phyloP scores from a whole-genome alignment of 2,329 filamentous ascomycete genomes.

The Clonostachys byssicola region DNA sequence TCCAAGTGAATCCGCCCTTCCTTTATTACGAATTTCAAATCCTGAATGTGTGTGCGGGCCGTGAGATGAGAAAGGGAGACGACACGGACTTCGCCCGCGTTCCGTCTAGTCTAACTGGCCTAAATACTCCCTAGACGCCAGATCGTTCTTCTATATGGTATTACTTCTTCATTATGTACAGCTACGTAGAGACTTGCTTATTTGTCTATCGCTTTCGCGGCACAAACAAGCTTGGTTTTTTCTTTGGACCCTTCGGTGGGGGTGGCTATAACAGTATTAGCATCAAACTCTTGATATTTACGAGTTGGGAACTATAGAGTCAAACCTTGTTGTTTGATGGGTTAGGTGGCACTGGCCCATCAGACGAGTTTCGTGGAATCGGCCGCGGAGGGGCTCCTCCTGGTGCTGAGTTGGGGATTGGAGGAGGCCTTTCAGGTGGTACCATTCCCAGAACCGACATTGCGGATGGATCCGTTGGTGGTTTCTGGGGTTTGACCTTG shows the following conservation, averaged over 20 bases:
- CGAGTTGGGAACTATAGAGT: too few relatives aligned
- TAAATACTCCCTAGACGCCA: too few relatives aligned
- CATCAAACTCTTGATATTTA: not conserved
- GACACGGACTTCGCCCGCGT: too few relatives aligned
- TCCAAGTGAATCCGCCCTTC: too few relatives aligned
- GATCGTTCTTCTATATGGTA: too few relatives aligned
- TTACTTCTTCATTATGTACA: too few relatives aligned
- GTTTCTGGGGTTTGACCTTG: conserved; percentile 11
- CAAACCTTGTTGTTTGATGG: conserved; percentile 1
- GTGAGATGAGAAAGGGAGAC: too few relatives aligned
- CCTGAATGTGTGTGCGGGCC: too few relatives aligned
- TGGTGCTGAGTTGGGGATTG: conserved; percentile 11
- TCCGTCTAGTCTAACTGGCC: too few relatives aligned
- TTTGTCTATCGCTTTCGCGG: conserved; percentile 9
- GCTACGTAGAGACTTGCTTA: too few relatives aligned
- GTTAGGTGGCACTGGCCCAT: conserved; percentile 11
- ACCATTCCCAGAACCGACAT: conserved; percentile 46
- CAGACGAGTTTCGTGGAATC: conserved; percentile 8
- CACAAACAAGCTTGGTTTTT: conserved; percentile 12
- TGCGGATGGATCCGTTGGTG: conserved; percentile 43
- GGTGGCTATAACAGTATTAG: not conserved
- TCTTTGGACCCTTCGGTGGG: not conserved
- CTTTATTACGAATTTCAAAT: too few relatives aligned
- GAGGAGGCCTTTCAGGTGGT: conserved; percentile 36
- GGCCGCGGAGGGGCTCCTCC: conserved; percentile 3